Evolutionary conservation across 2,329 filamentous ascomycete genomes (phyloP), one percentile per base, ranked within the genome.

Genomic region (Nannizzia gypsea): DNA sequence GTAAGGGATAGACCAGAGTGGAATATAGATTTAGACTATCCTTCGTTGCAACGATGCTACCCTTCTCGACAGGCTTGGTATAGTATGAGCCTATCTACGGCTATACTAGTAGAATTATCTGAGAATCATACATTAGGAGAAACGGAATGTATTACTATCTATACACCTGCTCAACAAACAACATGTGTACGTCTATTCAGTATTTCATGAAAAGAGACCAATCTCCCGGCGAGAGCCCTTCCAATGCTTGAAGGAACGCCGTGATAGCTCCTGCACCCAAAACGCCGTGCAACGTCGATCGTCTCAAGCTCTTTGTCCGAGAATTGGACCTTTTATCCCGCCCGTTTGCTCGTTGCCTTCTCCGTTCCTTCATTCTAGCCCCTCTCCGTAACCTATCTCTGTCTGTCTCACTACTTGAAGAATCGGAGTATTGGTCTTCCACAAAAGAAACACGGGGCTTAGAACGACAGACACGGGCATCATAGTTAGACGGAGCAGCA

Each of bases 241-340:
- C 72, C 48, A 75, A 60, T n/a, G 72, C 72, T 65, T 73, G 70
- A 63, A 75, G 65, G 59, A 74, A 73, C 9, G 71, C 72, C 4
- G 71, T 71, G 59, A 73, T 70, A 13, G 72, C 72, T 15, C 70
- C 70, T 22, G 70, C 69, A 2, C 72, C 73, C 5, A 69, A 65
- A 26, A 74, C 57, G 2, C 72, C 71, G 38, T 69, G 69, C 6
- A 71, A 71, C 40, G 72, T 71, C 44, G 66, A 69, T 36, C 72
- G 67, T 48, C 67, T 67, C 13, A 72, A 58, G 56, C 67, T 65
- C 26, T 67, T 69, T 40, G 69, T 68, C 4, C 67, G 60, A 17
- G 65, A 63, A 62, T 63, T 60, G 17, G 17, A 13, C 15, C 15
- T 26, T 22, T 22, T 50, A 8, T 50, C 22, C 13, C 20, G 17